Percentiles rank a stretch among this genome's conserved stretches.
These are phyloP conservation scores for Auricularia cornea DNA, from an alignment of 768 basidiomycete genomes.

Conservation along the genomic window DNA sequence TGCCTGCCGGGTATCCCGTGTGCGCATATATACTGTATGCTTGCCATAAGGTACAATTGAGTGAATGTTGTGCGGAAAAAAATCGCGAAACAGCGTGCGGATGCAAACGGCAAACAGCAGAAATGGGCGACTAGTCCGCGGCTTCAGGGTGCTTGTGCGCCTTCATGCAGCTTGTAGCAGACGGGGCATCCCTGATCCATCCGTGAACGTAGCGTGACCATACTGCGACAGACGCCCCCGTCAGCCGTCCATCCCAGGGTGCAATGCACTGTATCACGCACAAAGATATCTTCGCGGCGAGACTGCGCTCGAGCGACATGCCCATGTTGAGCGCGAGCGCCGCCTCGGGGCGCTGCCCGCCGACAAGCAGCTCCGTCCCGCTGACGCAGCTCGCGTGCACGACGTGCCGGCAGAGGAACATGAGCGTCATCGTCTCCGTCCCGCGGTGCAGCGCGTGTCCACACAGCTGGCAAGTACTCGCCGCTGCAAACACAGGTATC, in stretches of 20 bases:
- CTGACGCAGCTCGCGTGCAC: slow-evolving; percentile 74
- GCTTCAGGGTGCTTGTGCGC: slow-evolving; percentile 11
- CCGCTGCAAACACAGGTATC: slow-evolving; percentile 33
- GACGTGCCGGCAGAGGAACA: slow-evolving; percentile 84
- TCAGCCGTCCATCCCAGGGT: neutral
- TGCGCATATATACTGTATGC: no score
- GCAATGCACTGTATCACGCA: slow-evolving; percentile 31
- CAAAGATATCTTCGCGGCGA: slow-evolving; percentile 73
- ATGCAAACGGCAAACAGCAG: neutral
- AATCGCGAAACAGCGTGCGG: neutral
- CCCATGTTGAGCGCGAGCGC: slow-evolving; percentile 35
- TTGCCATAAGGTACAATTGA: no score
- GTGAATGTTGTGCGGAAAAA: no score
- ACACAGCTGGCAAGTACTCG: slow-evolving; percentile 62
- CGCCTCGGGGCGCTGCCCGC: slow-evolving; percentile 49
- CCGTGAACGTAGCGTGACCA: slow-evolving; percentile 59
- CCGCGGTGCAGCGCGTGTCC: slow-evolving; percentile 45
- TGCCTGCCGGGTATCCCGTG: no score
- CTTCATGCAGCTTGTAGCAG: slow-evolving; percentile 55
- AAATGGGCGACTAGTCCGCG: neutral
- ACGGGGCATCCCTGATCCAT: slow-evolving; percentile 69
- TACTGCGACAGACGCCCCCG: slow-evolving; percentile 33
- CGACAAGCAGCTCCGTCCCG: slow-evolving; percentile 46
- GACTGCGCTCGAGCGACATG: slow-evolving; percentile 19
- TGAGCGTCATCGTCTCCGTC: slow-evolving; percentile 51